These are phyloP conservation scores for Curvularia verruculosa DNA, from an alignment of 2,329 filamentous ascomycete genomes.

Conservation along the genomic window DNA sequence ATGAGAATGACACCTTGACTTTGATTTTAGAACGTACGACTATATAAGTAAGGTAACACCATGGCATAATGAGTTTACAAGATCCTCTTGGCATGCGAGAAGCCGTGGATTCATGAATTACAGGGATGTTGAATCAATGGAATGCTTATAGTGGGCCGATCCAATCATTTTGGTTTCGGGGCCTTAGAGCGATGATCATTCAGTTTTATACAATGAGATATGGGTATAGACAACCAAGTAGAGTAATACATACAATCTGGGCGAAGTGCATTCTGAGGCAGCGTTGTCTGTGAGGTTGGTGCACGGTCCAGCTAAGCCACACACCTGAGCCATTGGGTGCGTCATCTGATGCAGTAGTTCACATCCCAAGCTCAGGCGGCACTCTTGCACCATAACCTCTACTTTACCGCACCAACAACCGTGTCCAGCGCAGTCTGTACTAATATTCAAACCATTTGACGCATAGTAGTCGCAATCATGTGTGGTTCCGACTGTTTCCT, in stretches of 20 bases:
- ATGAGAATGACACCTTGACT: neutral
- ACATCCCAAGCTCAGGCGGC: conserved; percentile 12
- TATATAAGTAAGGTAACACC: neutral
- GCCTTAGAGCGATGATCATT: neutral
- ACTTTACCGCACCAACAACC: conserved; percentile 3
- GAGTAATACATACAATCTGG: neutral
- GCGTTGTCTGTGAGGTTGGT: neutral
- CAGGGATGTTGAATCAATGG: neutral
- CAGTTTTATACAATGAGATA: neutral
- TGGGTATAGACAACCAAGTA: neutral
- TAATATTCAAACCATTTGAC: neutral
- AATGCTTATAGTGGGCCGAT: neutral
- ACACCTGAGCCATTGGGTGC: conserved; percentile 13
- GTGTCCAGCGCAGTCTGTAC: neutral
- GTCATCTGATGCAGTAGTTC: conserved; percentile 17
- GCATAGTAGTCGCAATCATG: conserved; percentile 50
- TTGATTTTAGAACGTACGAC: too few relatives aligned
- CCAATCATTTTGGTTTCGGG: neutral
- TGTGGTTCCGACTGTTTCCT: conserved; percentile 67
- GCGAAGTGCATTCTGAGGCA: neutral
- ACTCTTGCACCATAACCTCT: conserved; percentile 11
- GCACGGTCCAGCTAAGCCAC: conserved; percentile 6
- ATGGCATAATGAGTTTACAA: neutral
- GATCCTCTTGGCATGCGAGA: neutral
- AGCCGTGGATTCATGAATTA: neutral